Evolutionary conservation across 495 filamentous ascomycete species (phyloP), one percentile per base, ranked within the genome.

Genomic region (Lasiosphaeria ovina): DNA sequence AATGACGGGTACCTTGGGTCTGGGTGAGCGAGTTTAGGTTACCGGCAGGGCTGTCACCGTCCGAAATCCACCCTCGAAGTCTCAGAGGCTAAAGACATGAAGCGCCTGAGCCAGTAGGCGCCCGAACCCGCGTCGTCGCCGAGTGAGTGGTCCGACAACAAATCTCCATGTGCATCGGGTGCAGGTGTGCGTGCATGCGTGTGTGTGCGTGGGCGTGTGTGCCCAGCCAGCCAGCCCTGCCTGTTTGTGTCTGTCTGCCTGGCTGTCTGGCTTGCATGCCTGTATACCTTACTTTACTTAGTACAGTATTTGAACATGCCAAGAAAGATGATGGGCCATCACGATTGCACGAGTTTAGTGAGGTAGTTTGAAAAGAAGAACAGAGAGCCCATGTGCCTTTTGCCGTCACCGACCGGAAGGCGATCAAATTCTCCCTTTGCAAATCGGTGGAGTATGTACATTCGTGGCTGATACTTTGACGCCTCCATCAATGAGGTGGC

Each of bases 101-200:
- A 54, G 61, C 61, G 55, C 49, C 42, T 24, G 51, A 50, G 17
- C 61, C 61, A 62, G 55, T 62, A 58, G 56, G 61, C 55, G 61
- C 55, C 40, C 16, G 38, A 50, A 58, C 11, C n/a, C 16, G 55
- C 10, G 17, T 10, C 33, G 44, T 42, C 17, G 34, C 1, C 24
- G 51, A 50, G 49, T 58, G 55, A 62, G 48, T 62, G 61, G 61
- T 55, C 55, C 24, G 24, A 24, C 24, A 35, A 54, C 14, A 36
- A 58, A 24, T 24, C 24, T 24, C 24, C 24, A 24, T 24, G 2
- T 24, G 2, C 24, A 2, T 24, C 24, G 24, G 24, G 24, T 24
- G 24, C 24, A 24, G 48, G 48, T 24, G 24, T 40, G 36, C 8
- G 44, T 42, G 36, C 36, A 40, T 40, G 38, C 38, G 44, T 5